Base-by-base conservation (phyloP, 75 land plant species). In the Sequoiadendron giganteum region DNA sequence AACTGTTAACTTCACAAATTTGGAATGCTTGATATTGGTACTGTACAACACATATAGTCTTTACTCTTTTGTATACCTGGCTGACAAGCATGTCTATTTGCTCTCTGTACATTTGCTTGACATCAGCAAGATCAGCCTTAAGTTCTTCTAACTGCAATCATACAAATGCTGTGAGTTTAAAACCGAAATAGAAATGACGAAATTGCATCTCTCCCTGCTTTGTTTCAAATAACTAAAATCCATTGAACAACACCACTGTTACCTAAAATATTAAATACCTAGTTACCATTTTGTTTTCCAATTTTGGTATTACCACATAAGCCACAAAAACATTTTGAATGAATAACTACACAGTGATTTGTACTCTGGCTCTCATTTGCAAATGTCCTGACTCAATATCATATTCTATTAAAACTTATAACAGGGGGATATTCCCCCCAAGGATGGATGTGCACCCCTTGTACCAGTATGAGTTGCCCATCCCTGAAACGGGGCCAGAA, bases 41-140 rank as follows among this genome's bases (percentile, higher is more conserved):
- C 18, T 82, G 84, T 82, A 82, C 13, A 82, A 45, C n/a, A 15
- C 10, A 80, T 6, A 40, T 39, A 43, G 52, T 25, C 32, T 21
- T 28, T 1, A 28, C n/a, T 21, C 25, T 45, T 79, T 39, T 21
- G 48, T 5, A 19, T 91, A 98, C 99, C 98, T 95, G 95, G 89
- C 95, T 95, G 80, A 98, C 99, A 89, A 98, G 97, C 91, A 98
- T 90, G 91, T 96, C 95, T 45, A 98, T 95, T 92, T 98, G 99
- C 82, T 98, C 99, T 88, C 98, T 89, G 91, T 98, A 96, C 99
- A 98, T 98, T 88, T 98, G 96, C 92, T 98, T 98, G 80, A 98
- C 90, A 92, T 98, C 99, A 65, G 93, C 88, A 34, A 98, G 92
- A 87, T 98, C 99, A 15, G 96, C 96, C 79, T 94, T 93, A 30